Percentiles rank a stretch among this genome's conserved stretches.
phyloP scores from a whole-genome alignment of 768 basidiomycete genomes.

The Daedaleopsis sinensis region DNA sequence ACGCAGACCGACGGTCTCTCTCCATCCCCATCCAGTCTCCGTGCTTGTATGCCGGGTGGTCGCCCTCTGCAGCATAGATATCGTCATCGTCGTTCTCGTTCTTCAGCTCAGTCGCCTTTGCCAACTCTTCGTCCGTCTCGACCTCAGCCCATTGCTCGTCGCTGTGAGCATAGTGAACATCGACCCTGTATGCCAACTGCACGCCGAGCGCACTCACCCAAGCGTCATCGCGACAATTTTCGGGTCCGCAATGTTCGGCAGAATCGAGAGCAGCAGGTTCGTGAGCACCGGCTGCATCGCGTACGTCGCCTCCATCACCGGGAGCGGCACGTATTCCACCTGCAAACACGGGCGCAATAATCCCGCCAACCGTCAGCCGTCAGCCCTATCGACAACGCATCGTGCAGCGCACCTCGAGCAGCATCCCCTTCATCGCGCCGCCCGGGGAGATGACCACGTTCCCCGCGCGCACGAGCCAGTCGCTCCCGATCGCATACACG shows the following conservation, averaged over 20 bases:
- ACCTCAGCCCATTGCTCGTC: slow-evolving; percentile 84
- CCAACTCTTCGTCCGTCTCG: slow-evolving; percentile 66
- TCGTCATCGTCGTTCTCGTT: slow-evolving; percentile 38
- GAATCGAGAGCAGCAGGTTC: slow-evolving; percentile 71
- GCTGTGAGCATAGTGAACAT: slow-evolving; percentile 31
- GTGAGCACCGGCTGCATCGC: slow-evolving; percentile 62
- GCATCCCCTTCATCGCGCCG: slow-evolving; percentile 80
- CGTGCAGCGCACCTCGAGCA: slow-evolving; percentile 63
- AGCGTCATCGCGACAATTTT: slow-evolving; percentile 70
- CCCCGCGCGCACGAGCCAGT: slow-evolving; percentile 81
- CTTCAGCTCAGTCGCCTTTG: slow-evolving; percentile 28
- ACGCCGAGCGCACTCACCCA: slow-evolving; percentile 1
- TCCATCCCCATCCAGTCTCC: slow-evolving; percentile 82
- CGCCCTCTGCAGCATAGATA: slow-evolving; percentile 63
- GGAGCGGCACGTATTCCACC: slow-evolving; percentile 85
- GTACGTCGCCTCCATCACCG: slow-evolving; percentile 43
- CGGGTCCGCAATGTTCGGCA: slow-evolving; percentile 73
- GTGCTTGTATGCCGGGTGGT: slow-evolving; percentile 46
- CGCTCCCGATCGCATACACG: slow-evolving; percentile 75
- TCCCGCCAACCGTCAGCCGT: too few species aligned
- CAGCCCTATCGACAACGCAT: slow-evolving; percentile 4
- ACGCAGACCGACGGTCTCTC: slow-evolving; percentile 78
- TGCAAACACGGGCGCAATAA: too few species aligned
- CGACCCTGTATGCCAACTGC: too few species aligned
- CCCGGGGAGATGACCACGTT: slow-evolving; percentile 72